Percentiles rank a stretch among this genome's conserved stretches.
Evolutionary conservation across 176 grass and related monocot genomes (phyloP).

Genomic region (Chrysopogon serrulatus): DNA sequence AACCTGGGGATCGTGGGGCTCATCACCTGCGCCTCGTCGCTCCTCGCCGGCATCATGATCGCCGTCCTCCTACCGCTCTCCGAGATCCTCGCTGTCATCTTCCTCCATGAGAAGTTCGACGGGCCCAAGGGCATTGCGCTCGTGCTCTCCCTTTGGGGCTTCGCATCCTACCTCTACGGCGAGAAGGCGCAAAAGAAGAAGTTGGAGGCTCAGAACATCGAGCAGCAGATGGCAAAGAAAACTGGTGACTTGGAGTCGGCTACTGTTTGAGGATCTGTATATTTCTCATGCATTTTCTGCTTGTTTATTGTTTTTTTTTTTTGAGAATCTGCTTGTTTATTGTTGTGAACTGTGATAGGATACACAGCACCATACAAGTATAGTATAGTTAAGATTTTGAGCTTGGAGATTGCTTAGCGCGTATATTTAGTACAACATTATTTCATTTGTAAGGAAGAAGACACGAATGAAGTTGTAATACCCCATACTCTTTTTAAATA

Average conservation of each 20-base stretch:
- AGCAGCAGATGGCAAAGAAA: constrained; percentile 22
- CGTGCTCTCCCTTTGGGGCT: constrained; percentile 68
- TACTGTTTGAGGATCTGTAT: background rate
- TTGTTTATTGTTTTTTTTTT: no score
- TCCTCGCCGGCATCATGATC: constrained; percentile 66
- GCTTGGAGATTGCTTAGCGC: no score
- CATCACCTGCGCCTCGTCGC: constrained; percentile 56
- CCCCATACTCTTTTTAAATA: no score
- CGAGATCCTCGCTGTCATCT: constrained; percentile 52
- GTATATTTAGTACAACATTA: background rate
- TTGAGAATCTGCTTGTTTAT: no score
- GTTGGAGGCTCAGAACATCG: background rate
- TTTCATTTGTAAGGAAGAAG: background rate
- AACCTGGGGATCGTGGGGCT: constrained; percentile 63
- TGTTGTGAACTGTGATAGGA: no score
- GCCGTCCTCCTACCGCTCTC: constrained; percentile 55
- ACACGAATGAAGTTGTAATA: background rate
- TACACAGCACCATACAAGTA: no score
- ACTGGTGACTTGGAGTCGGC: constrained; percentile 19
- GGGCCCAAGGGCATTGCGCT: constrained; percentile 55
- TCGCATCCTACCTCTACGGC: constrained; percentile 66
- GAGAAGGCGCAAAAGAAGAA: constrained; percentile 53
- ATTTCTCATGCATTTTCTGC: no score
- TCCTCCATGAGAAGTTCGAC: constrained; percentile 76
- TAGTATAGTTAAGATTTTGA: no score